Evolutionary conservation across 352 stramenopile genomes (phyloP).

Genomic region (Pythium apleroticum): DNA sequence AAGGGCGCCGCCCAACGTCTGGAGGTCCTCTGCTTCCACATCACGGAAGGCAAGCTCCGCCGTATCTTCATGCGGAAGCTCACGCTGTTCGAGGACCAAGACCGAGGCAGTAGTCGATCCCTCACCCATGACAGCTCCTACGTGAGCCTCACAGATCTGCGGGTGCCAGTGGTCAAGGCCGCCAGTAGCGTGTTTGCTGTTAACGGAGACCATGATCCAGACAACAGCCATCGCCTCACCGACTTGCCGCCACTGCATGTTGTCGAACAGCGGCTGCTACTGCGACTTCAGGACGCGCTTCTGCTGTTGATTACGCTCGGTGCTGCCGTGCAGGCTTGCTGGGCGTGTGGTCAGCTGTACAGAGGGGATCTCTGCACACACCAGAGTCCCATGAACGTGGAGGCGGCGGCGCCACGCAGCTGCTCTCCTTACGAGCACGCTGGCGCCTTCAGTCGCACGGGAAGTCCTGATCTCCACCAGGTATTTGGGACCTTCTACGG

Average conservation of each 20-base stretch:
- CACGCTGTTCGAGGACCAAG: background rate
- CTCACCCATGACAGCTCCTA: slow-evolving; percentile 14
- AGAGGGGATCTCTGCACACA: background rate
- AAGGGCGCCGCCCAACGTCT: background rate
- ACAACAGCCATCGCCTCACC: background rate
- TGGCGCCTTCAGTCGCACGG: background rate
- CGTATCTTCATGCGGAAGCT: background rate
- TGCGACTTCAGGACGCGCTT: slow-evolving; percentile 18
- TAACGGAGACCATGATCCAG: background rate
- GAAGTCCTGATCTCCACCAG: background rate
- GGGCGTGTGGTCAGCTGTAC: slow-evolving; percentile 14
- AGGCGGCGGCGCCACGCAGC: background rate
- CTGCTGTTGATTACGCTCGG: background rate
- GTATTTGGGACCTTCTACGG: slow-evolving; percentile 3
- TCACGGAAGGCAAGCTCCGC: too few relatives aligned
- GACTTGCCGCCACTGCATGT: background rate
- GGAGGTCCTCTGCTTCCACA: background rate
- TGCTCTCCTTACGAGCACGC: background rate
- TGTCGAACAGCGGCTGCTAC: background rate
- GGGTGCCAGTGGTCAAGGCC: background rate
- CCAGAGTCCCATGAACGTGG: background rate
- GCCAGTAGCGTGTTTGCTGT: background rate
- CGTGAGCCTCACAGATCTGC: slow-evolving; percentile 21
- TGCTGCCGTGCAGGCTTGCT: background rate
- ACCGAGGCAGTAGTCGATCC: background rate